Percentiles rank a stretch among this genome's conserved stretches.
Conservation (phyloP, 2,329 filamentous ascomycete genomes). For the Coniochaeta sp. region DNA sequence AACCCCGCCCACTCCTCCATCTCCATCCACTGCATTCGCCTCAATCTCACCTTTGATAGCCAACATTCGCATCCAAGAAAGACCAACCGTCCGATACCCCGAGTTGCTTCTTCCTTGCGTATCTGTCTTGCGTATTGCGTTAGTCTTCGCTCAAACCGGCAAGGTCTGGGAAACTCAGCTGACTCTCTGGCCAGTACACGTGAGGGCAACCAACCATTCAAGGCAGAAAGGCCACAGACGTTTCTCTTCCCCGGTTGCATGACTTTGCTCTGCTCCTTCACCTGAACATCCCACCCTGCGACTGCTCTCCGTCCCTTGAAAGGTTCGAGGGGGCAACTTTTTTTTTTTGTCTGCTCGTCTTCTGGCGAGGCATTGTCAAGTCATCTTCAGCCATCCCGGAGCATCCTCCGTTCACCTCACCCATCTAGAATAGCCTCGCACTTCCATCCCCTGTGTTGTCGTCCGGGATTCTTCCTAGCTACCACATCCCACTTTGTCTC, state of each 20-base stretch:
- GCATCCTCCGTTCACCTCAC: not conserved
- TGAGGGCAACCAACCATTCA: not conserved
- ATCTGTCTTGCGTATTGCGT: not conserved
- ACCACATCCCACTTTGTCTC: not conserved
- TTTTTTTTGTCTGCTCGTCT: slow-evolving; percentile 5
- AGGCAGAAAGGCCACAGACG: not conserved
- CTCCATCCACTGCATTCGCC: not conserved
- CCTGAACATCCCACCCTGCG: not conserved
- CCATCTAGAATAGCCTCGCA: slow-evolving; percentile 2
- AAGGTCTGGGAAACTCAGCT: not conserved
- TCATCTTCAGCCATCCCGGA: not conserved
- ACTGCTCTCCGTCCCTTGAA: not conserved
- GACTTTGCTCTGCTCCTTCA: not conserved
- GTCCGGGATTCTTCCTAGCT: not conserved
- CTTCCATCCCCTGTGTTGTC: not conserved
- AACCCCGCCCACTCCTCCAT: not conserved
- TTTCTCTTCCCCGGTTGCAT: not conserved
- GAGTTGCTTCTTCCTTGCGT: not conserved
- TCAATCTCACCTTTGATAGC: not conserved
- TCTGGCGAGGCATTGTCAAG: not conserved
- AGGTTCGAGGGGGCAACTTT: slow-evolving; percentile 8
- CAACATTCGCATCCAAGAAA: not conserved
- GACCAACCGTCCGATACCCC: not conserved
- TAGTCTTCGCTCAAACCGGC: not conserved
- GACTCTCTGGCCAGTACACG: not conserved